Evolutionary conservation across 768 basidiomycete species (phyloP), one percentile per base, ranked within the genome.

Genomic region (Multifurca ochricompacta): DNA sequence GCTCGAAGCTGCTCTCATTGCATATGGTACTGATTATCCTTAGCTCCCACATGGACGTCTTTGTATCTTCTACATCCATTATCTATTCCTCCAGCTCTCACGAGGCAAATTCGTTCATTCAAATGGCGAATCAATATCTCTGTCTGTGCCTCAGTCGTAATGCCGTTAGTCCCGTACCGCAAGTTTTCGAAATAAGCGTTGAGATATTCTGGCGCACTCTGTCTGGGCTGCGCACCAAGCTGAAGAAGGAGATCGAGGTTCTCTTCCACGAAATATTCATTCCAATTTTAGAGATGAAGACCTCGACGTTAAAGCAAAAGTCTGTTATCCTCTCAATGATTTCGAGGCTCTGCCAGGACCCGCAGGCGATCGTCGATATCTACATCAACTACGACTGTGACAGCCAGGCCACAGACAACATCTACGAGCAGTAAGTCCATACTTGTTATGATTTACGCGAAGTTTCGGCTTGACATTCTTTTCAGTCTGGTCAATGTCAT

Each of bases 221-320:
- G n/a, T 82, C 87, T 40, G 89, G 91, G 10, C 85, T 99, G 82
- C 81, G 96, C 27, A 91, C 90, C 16, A 95, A 91, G 72, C 79
- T 99, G 62, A 99, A 99, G 95, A 96, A 97, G 87, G 96, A 99
- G 69, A 97, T 98, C 53, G 95, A 97, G 68, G 93, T 99, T 34
- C 76, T 99, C n/a, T 70, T 99, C 44, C 94, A 96, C 63, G 96
- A 99, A 68, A 98, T 99, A 59, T 99, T 98, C 74, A 83, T 98
- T 52, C 96, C 96, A 2, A 95, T 99, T 44, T 75, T 98, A 54
- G 96, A 99, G 71, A 97, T 99, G 93, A 83, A 85, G 66, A 98
- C 89, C 8, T 90, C 95, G 5, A 96, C 93, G 1, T 72, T 95
- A 45, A 91, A 91, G 65, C 96, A 98, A 68, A 98, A 99, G 71